Base-by-base conservation (phyloP, 2,329 filamentous ascomycete genomes). In the Aspergillus japonicus region DNA sequence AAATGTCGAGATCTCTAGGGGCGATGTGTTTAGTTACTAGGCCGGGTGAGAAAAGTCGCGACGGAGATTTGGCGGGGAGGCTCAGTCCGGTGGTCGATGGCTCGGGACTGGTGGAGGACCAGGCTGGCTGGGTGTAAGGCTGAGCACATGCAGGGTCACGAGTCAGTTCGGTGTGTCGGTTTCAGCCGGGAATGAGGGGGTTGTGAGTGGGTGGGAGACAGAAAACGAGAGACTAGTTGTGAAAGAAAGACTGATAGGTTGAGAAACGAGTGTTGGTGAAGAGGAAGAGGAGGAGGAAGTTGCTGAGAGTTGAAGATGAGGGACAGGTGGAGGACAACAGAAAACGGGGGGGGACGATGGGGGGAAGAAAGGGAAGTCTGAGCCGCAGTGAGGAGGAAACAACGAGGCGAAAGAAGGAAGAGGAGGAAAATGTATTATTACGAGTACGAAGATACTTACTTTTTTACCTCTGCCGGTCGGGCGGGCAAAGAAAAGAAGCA, bases 31-130 rank as follows among this genome's bases (percentile, higher is more conserved):
- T 56, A 33, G 26, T 50, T 59, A 64, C 63, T 64, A 64, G 66
- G 64, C 62, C 63, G 57, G 61, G 55, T 53, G 60, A 62, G 62
- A 67, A 62, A 65, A 59, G 63, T 63, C 48, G 66, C 61, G 52
- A 31, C 33, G 33, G 33, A 35, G 33, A 48, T 57, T 56, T 61
- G 63, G 63, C 58, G 66, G 61, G 64, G 60, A 63, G 65, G 60
- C 57, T 62, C 61, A 61, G 61, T 60, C 55, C 58, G 61, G 24
- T 55, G 53, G 65, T 68, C 56, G 62, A 64, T 65, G 52, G 58
- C 58, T 56, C 53, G 56, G 35, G 42, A 55, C 24, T 48, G 42
- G 53, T n/a, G 39, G 39, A 42, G 39, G 39, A 48, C 42, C 31
- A 48, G 42, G 53, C 33, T 47, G 51, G 56, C 53, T 51, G 59